Evolutionary conservation across 208 protist genomes (phyloP).

Genomic region (Leishmania tarentolae): DNA sequence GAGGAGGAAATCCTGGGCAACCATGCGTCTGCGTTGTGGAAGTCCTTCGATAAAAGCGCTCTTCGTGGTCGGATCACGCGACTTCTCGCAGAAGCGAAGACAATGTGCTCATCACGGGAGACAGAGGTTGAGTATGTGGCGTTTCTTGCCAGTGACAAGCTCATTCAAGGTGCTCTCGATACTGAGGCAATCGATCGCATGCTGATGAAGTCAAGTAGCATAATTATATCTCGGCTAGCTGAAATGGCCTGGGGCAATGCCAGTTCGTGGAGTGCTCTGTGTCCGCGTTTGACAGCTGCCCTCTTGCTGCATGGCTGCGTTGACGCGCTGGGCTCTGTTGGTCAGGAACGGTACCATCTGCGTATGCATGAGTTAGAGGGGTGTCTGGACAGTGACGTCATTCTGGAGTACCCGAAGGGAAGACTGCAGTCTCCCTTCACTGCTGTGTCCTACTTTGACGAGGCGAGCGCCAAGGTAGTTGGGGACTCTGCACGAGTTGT

Average conservation of each 20-base stretch:
- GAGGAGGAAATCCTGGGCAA: conserved; percentile 41
- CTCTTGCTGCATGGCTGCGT: conserved; percentile 41
- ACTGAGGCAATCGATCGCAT: conserved; percentile 17
- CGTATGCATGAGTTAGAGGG: conserved; percentile 24
- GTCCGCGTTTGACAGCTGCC: conserved; percentile 17
- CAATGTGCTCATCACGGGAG: conserved; percentile 12
- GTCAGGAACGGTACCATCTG: conserved; percentile 24
- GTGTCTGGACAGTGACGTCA: conserved; percentile 4
- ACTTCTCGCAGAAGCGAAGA: conserved; percentile 27
- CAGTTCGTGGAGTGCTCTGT: conserved; percentile 21
- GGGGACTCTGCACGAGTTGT: conserved; percentile 16
- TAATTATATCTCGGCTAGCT: conserved; percentile 23
- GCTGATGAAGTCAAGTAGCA: conserved; percentile 13
- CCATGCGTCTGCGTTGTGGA: conserved; percentile 32
- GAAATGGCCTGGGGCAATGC: conserved; percentile 23
- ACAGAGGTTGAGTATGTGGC: conserved; percentile 23
- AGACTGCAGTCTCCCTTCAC: conserved; percentile 38
- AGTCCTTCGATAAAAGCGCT: conserved; percentile 21
- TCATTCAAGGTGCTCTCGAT: conserved; percentile 22
- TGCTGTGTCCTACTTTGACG: conserved; percentile 25
- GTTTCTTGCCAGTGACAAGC: conserved; percentile 19
- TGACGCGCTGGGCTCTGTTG: conserved; percentile 18
- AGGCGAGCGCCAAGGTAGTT: conserved; percentile 15
- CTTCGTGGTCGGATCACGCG: conserved; percentile 20
- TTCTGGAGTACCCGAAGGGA: conserved; percentile 36